These are phyloP conservation scores for Blastocystis sp. DNA, from an alignment of 352 stramenopile species.

Conservation along the genomic window DNA sequence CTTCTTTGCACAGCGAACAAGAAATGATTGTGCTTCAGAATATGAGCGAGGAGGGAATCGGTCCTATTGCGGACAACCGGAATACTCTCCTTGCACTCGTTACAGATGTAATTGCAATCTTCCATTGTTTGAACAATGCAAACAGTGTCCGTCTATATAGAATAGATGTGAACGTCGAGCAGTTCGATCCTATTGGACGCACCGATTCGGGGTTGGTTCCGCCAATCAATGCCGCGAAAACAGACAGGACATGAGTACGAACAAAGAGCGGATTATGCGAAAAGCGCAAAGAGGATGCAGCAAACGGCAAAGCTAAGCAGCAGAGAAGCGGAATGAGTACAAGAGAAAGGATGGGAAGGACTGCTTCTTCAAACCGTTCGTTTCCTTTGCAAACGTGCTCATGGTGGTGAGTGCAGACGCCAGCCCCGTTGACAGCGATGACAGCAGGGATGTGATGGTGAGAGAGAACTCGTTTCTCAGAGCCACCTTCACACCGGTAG, in stretches of 20 bases:
- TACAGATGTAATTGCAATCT: not conserved
- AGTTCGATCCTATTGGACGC: not conserved
- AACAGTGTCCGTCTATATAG: not conserved
- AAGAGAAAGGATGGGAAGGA: not conserved
- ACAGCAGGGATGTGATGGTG: not conserved
- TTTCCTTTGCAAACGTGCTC: conserved; percentile 46
- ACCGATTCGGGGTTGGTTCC: not conserved
- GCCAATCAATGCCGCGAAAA: not conserved
- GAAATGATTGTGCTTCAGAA: conserved; percentile 48
- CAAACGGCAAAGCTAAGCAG: conserved; percentile 24
- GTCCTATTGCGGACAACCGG: not conserved
- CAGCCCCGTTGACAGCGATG: not conserved
- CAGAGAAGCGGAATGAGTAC: not conserved
- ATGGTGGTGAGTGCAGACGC: conserved; percentile 5
- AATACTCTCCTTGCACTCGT: not conserved
- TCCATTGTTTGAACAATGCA: not conserved
- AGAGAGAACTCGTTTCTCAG: not conserved
- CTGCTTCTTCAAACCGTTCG: not conserved
- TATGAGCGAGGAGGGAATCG: conserved; percentile 2
- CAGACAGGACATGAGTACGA: not conserved
- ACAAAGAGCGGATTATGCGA: not conserved
- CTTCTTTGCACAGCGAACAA: not conserved
- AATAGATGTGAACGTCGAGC: too few relatives aligned
- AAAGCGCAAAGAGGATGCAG: not conserved
- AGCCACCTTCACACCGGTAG: not conserved